These are phyloP conservation scores for Theileria annulata DNA, from an alignment of 169 alveolate genomes.

Conservation along the genomic window DNA sequence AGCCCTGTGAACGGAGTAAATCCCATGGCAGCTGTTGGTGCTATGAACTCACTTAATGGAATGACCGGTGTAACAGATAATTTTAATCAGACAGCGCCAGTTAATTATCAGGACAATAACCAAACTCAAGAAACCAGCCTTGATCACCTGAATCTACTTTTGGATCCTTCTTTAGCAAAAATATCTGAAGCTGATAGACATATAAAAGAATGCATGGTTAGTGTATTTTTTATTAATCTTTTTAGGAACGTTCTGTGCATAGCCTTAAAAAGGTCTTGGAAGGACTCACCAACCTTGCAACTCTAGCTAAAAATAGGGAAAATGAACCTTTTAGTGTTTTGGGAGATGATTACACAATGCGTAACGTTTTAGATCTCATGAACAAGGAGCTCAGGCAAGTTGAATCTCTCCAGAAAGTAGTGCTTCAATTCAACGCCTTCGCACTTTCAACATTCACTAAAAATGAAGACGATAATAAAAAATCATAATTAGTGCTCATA, in stretches of 20 bases:
- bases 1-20: background rate
- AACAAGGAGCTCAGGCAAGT: constrained; percentile 40
- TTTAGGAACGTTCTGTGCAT: constrained; percentile 57
- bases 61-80: background rate
- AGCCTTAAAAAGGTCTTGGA: constrained; percentile 27
- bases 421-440: constrained; percentile 39
- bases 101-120: background rate
- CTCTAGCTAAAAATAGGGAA: constrained; percentile 29
- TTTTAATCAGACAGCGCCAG: background rate
- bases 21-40: background rate
- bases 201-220: constrained; percentile 5
- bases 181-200: constrained; percentile 14
- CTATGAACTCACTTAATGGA: background rate
- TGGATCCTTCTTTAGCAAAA: constrained; percentile 20
- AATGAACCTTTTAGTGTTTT: constrained; percentile 25
- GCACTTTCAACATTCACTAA: constrained; percentile 38
- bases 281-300: constrained; percentile 23
- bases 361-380: constrained; percentile 28
- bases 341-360: constrained; percentile 39
- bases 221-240: background rate
- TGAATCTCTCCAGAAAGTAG: constrained; percentile 39
- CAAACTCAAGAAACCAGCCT: background rate
- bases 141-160: constrained; percentile 14
- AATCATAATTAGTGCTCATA: background rate
- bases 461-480: background rate